Percentiles rank a stretch among this genome's conserved stretches.
phyloP scores from a whole-genome alignment of 83 land plant species.

The Picea mariana region DNA sequence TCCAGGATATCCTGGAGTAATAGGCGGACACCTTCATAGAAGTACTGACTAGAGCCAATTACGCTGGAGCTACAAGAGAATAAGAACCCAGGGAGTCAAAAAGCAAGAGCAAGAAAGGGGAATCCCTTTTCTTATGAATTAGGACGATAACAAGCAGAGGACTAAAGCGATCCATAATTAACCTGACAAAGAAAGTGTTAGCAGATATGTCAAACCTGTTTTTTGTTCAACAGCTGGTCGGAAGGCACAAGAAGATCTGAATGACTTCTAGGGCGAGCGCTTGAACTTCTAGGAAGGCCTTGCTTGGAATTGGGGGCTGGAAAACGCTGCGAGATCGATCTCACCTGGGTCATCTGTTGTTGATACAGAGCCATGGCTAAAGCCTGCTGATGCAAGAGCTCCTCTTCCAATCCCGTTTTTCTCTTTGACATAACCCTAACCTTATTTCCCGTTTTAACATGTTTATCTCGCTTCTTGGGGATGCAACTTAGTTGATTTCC shows the following conservation, averaged over 20 bases:
- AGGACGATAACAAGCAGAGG: background rate
- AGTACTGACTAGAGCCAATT: no score
- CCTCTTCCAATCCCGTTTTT: slow-evolving; percentile 13
- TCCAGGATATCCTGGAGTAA: no score
- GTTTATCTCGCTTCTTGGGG: background rate
- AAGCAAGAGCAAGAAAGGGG: background rate
- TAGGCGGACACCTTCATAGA: no score
- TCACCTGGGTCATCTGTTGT: slow-evolving; percentile 15
- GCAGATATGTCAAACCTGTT: background rate
- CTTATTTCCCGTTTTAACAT: slow-evolving; percentile 1
- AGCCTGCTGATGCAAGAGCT: slow-evolving; percentile 10
- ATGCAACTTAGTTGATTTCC: slow-evolving; percentile 14
- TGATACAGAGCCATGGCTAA: slow-evolving; percentile 13
- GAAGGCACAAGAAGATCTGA: slow-evolving; percentile 13
- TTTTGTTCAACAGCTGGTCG: slow-evolving; percentile 1
- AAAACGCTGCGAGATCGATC: slow-evolving; percentile 1
- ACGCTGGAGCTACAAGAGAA: no score
- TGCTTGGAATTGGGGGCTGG: slow-evolving; percentile 15
- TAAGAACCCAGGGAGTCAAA: background rate
- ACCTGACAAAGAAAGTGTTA: background rate
- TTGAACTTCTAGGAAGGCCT: slow-evolving; percentile 14
- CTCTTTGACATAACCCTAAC: background rate
- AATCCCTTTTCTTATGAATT: background rate
- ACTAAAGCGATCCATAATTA: background rate
- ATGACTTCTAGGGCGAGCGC: slow-evolving; percentile 4